Conservation (phyloP, 1,284 basidiomycete genomes). For the Melampsora abietis-canadensis region DNA sequence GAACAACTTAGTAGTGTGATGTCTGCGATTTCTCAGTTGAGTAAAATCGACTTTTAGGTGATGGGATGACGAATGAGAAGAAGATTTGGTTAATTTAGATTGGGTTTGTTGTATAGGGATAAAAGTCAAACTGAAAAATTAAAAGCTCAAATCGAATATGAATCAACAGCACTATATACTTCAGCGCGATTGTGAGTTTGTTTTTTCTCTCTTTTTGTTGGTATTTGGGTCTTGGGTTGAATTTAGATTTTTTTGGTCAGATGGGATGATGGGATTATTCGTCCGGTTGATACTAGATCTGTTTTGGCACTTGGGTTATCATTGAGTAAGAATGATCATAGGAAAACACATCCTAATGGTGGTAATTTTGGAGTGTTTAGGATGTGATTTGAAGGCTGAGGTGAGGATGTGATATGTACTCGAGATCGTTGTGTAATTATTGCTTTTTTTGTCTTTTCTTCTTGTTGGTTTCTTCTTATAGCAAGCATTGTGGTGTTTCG, state of each 20-base stretch:
- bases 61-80: too few species aligned
- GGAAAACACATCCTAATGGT: background rate
- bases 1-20: conserved; percentile 88
- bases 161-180: conserved; percentile 80
- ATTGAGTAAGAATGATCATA: background rate
- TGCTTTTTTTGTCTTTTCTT: too few species aligned
- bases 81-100: background rate
- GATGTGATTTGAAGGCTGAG: conserved; percentile 18
- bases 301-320: conserved; percentile 29
- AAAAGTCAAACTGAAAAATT: conserved; percentile 69
- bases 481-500: too few species aligned
- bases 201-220: conserved; percentile 52
- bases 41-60: too few species aligned
- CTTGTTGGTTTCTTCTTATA: too few species aligned
- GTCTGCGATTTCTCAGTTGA: conserved; percentile 77
- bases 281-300: conserved; percentile 76
- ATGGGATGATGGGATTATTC: conserved; percentile 84
- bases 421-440: too few species aligned
- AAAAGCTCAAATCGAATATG: conserved; percentile 75
- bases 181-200: conserved; percentile 65
- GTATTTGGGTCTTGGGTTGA: background rate
- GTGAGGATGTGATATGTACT: too few species aligned
- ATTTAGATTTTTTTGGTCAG: conserved; percentile 44
- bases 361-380: conserved; percentile 28
- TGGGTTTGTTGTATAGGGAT: conserved; percentile 59